Conservation (phyloP, 495 filamentous ascomycete genomes). For the Diplogelasinospora grovesii region DNA sequence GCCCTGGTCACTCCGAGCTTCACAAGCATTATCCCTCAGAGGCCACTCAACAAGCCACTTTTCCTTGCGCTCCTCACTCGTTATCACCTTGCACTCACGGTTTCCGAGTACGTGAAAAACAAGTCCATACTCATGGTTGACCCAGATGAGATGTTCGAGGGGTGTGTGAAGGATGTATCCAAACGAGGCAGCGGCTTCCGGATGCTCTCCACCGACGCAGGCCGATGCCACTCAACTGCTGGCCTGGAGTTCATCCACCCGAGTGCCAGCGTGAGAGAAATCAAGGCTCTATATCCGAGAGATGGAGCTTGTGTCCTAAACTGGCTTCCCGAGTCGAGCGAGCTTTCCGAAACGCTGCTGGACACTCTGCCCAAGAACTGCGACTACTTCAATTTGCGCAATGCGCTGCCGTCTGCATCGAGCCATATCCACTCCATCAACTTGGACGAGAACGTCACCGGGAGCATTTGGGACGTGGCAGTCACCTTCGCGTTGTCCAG, state of each 20-base stretch:
- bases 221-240: background rate
- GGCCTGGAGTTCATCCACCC: constrained; percentile 20
- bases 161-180: constrained; percentile 21
- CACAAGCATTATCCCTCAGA: constrained; percentile 1
- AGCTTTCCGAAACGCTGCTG: constrained; percentile 20
- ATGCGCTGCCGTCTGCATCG: background rate
- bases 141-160: constrained; percentile 25
- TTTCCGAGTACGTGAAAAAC: constrained; percentile 4
- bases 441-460: background rate
- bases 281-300: constrained; percentile 20
- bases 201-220: constrained; percentile 8
- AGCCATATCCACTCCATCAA: background rate
- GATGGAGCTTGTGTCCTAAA: constrained; percentile 23
- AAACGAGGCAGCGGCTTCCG: constrained; percentile 9
- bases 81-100: constrained; percentile 17
- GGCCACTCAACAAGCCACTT: background rate
- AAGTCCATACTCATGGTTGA: constrained; percentile 24
- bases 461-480: constrained; percentile 18
- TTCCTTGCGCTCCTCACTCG: constrained; percentile 18
- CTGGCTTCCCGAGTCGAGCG: constrained; percentile 15
- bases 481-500: constrained; percentile 14
- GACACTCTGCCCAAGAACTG: constrained; percentile 16
- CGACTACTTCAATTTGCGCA: too few relatives aligned
- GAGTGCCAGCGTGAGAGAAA: constrained; percentile 12
- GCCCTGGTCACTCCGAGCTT: constrained; percentile 1